Percentiles rank a stretch among this genome's conserved stretches.
Evolutionary conservation across 2,329 filamentous ascomycete species (phyloP).

Genomic region (Remersonia thermophila): DNA sequence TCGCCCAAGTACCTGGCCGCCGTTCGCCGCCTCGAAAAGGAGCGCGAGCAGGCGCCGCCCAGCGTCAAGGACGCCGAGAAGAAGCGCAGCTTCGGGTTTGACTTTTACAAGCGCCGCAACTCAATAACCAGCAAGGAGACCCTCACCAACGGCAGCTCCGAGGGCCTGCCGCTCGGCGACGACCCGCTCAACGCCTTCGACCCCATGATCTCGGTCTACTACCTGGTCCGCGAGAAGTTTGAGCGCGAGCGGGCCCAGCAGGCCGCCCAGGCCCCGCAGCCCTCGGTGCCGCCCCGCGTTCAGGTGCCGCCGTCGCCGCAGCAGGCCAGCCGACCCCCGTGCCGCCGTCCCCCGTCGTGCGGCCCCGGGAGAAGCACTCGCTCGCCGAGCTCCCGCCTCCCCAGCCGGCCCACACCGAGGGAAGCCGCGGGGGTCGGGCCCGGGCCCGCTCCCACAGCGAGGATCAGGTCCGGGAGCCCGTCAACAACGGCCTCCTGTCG

Average conservation of each 20-base stretch:
- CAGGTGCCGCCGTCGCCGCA: conserved; percentile 16
- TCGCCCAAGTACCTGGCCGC: conserved; percentile 90
- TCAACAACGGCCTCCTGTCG: conserved; percentile 51
- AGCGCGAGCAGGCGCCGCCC: conserved; percentile 46
- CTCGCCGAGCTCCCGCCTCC: conserved; percentile 70
- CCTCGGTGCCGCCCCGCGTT: conserved; percentile 12
- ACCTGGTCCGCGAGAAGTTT: conserved; percentile 88
- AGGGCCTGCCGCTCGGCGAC: conserved; percentile 67
- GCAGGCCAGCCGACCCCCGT: conserved; percentile 10
- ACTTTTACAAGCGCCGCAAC: conserved; percentile 92
- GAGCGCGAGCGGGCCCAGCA: conserved; percentile 61
- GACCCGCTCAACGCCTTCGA: conserved; percentile 91
- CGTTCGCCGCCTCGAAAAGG: conserved; percentile 56
- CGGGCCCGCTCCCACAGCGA: conserved; percentile 89
- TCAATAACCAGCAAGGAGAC: conserved; percentile 84
- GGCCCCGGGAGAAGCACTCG: conserved; percentile 29
- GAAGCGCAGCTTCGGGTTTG: conserved; percentile 75
- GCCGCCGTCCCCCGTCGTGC: conserved; percentile 13
- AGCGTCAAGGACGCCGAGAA: conserved; percentile 57
- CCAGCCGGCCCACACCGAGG: conserved; percentile 82
- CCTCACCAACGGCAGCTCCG: conserved; percentile 68
- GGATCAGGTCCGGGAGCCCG: conserved; percentile 67
- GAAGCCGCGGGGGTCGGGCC: conserved; percentile 54
- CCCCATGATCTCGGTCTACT: conserved; percentile 86
- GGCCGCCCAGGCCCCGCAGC: conserved; percentile 23